These are phyloP conservation scores for Ramaria sp. DNA, from an alignment of 768 basidiomycete genomes.

Conservation along the genomic window DNA sequence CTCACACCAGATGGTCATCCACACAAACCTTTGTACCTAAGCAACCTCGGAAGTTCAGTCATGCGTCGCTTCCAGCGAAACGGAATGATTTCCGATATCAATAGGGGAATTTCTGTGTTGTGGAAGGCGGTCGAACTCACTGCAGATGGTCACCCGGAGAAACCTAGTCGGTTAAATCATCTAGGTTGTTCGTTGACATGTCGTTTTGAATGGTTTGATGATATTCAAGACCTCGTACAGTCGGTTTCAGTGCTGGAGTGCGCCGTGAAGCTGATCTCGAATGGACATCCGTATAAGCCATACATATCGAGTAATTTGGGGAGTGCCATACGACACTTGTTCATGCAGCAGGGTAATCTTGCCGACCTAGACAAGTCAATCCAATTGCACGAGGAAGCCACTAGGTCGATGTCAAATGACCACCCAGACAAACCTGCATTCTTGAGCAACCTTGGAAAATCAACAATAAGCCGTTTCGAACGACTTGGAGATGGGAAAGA, in stretches of 20 bases:
- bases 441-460: constrained; percentile 5
- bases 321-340: not conserved
- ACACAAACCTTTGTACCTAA: not conserved
- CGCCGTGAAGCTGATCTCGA: constrained; percentile 1
- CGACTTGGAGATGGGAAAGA: constrained; percentile 1
- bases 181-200: constrained; percentile 16
- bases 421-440: not conserved
- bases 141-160: constrained; percentile 1
- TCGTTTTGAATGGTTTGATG: constrained; percentile 11
- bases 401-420: not conserved
- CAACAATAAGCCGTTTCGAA: not conserved
- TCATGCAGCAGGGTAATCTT: not conserved
- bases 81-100: constrained; percentile 16
- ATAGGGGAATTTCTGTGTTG: constrained; percentile 12
- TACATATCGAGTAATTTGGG: not conserved
- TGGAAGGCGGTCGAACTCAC: constrained; percentile 10
- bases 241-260: not conserved
- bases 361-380: not conserved
- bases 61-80: not conserved
- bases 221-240: constrained; percentile 11
- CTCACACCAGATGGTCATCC: constrained; percentile 3
- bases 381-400: not conserved
- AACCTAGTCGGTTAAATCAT: constrained; percentile 8
- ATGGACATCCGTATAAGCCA: constrained; percentile 4
- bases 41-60: not conserved